Percentiles rank a stretch among this genome's conserved stretches.
These are phyloP conservation scores for Lentinus brumalis DNA, from an alignment of 768 basidiomycete genomes.

Conservation along the genomic window DNA sequence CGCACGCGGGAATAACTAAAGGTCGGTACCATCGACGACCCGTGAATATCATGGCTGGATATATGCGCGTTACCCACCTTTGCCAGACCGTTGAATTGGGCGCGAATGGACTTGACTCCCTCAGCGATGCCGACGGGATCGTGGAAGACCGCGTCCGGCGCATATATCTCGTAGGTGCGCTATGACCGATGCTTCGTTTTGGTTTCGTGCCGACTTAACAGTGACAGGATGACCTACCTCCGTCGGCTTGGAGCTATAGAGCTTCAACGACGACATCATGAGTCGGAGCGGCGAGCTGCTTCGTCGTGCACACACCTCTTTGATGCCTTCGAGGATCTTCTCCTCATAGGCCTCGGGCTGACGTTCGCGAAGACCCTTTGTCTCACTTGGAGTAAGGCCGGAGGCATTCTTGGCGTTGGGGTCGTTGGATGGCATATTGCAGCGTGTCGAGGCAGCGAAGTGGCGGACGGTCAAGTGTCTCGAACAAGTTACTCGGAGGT, in stretches of 20 bases:
- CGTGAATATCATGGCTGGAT: neutral
- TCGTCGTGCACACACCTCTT: constrained; percentile 34
- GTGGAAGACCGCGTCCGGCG: constrained; percentile 44
- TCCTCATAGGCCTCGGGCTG: constrained; percentile 36
- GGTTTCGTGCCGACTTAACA: neutral
- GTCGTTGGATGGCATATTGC: constrained; percentile 27
- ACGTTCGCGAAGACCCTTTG: constrained; percentile 41
- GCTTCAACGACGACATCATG: constrained; percentile 18
- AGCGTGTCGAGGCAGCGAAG: constrained; percentile 1
- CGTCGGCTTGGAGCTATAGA: constrained; percentile 43
- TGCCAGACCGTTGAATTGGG: constrained; percentile 46
- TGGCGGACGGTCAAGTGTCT: neutral
- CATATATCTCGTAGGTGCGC: constrained; percentile 47
- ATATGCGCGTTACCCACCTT: constrained; percentile 33
- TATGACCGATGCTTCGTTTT: constrained; percentile 12
- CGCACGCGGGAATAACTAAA: constrained; percentile 44
- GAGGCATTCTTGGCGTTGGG: constrained; percentile 37
- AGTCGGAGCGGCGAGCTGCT: constrained; percentile 4
- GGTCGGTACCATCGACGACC: neutral
- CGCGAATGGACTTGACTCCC: constrained; percentile 41
- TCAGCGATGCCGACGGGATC: constrained; percentile 49
- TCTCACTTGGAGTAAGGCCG: constrained; percentile 41
- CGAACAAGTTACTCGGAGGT: neutral
- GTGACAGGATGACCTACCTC: constrained; percentile 27
- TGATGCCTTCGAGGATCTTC: constrained; percentile 42